These are phyloP conservation scores for Debaryomycetaceae sp. DNA, from an alignment of 1,139 yeast genomes.

Conservation along the genomic window DNA sequence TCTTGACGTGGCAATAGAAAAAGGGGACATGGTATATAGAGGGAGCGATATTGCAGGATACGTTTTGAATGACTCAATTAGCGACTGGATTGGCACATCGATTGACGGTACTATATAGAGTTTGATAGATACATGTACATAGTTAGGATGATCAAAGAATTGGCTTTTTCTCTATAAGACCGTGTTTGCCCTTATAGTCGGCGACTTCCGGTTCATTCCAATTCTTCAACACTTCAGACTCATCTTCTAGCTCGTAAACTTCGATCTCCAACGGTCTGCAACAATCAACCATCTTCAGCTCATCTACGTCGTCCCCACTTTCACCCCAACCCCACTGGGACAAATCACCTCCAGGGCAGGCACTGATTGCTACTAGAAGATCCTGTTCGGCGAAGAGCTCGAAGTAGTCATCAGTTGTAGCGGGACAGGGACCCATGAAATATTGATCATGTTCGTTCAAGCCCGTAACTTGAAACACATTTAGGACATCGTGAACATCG, in stretches of 20 bases:
- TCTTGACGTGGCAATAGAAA: slow-evolving; percentile 23
- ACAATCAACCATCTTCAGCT: slow-evolving; percentile 54
- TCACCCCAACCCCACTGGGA: slow-evolving; percentile 74
- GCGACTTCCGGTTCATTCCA: slow-evolving; percentile 54
- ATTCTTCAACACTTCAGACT: slow-evolving; percentile 32
- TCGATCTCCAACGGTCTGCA: slow-evolving; percentile 65
- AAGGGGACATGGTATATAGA: slow-evolving; percentile 28
- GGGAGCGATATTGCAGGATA: slow-evolving; percentile 48
- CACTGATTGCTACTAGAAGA: slow-evolving; percentile 59
- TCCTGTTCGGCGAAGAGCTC: slow-evolving; percentile 69
- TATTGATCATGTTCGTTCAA: slow-evolving; percentile 62
- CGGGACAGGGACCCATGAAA: slow-evolving; percentile 70
- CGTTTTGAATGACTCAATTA: slow-evolving; percentile 37
- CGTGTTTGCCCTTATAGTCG: slow-evolving; percentile 56
- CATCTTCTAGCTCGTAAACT: slow-evolving; percentile 51
- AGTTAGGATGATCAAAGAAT: background rate
- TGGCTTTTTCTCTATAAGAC: slow-evolving; percentile 25
- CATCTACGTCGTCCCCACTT: slow-evolving; percentile 36
- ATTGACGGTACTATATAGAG: slow-evolving; percentile 42
- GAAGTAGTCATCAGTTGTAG: slow-evolving; percentile 54
- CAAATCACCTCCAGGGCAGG: slow-evolving; percentile 71
- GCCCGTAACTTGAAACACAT: slow-evolving; percentile 70
- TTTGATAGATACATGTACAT: background rate
- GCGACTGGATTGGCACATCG: slow-evolving; percentile 46
- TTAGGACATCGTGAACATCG: slow-evolving; percentile 67